These are phyloP conservation scores for Skeletonema costatum DNA, from an alignment of 108 stramenopile species.

Conservation along the genomic window DNA sequence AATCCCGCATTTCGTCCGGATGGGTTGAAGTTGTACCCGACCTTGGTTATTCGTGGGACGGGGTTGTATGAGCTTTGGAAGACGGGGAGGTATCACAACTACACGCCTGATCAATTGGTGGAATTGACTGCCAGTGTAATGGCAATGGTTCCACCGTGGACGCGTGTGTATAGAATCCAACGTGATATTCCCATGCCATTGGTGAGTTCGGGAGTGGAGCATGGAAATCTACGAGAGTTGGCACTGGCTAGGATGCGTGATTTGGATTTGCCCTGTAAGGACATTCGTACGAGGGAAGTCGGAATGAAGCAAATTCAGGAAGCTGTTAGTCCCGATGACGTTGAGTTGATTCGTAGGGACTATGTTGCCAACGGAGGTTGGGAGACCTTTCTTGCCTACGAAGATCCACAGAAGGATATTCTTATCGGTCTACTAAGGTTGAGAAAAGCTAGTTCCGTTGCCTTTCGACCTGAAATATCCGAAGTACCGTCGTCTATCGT, in stretches of 20 bases:
- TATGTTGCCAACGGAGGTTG: slow-evolving; percentile 94
- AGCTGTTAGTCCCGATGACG: slow-evolving; percentile 88
- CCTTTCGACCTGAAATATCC: slow-evolving; percentile 75
- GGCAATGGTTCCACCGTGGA: slow-evolving; percentile 96
- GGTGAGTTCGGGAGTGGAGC: slow-evolving; percentile 93
- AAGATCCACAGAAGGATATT: slow-evolving; percentile 92
- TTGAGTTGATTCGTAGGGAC: slow-evolving; percentile 92
- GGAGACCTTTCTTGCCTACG: slow-evolving; percentile 95
- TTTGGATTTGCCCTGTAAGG: slow-evolving; percentile 86
- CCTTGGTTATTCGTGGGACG: slow-evolving; percentile 95
- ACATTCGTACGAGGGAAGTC: slow-evolving; percentile 94
- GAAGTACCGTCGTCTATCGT: slow-evolving; percentile 79
- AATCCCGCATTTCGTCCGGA: slow-evolving; percentile 93
- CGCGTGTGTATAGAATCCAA: slow-evolving; percentile 94
- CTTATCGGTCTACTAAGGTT: slow-evolving; percentile 83
- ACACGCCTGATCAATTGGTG: slow-evolving; percentile 94
- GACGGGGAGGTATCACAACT: slow-evolving; percentile 92
- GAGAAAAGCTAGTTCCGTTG: slow-evolving; percentile 63
- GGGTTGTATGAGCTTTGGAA: slow-evolving; percentile 97
- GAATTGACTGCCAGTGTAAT: slow-evolving; percentile 90
- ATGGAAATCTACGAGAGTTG: slow-evolving; percentile 93
- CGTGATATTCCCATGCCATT: slow-evolving; percentile 98
- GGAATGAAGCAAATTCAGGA: slow-evolving; percentile 96
- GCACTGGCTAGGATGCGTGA: slow-evolving; percentile 87
- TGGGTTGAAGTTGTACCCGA: slow-evolving; percentile 96